These are phyloP conservation scores for Lyophyllum decastes DNA, from an alignment of 768 basidiomycete species.

Conservation along the genomic window DNA sequence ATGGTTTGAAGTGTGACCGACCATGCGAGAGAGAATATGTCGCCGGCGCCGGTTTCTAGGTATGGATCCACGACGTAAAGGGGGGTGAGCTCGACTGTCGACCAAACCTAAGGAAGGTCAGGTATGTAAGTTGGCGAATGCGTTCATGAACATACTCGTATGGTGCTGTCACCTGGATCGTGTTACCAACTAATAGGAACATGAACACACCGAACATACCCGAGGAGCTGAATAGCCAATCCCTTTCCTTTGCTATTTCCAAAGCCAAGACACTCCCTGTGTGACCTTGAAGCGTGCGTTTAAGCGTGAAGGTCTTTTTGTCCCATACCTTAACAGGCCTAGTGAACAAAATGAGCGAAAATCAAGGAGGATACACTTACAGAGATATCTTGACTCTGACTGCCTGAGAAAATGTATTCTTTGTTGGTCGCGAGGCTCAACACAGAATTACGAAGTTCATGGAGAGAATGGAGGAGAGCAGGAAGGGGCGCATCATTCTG, in stretches of 20 bases:
- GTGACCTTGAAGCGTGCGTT: slow-evolving; percentile 75
- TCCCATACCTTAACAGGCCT: slow-evolving; percentile 79
- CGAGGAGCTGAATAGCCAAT: slow-evolving; percentile 90
- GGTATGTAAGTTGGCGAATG: not conserved
- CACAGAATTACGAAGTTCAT: slow-evolving; percentile 68
- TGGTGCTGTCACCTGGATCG: slow-evolving; percentile 77
- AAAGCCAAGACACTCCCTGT: slow-evolving; percentile 83
- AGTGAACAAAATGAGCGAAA: not conserved
- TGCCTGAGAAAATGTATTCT: slow-evolving; percentile 79
- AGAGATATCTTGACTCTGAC: slow-evolving; percentile 74
- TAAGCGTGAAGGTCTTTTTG: slow-evolving; percentile 66
- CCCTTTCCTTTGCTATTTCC: slow-evolving; percentile 70
- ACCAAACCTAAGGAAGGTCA: slow-evolving; percentile 68
- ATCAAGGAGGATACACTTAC: slow-evolving; percentile 38
- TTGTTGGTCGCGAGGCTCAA: slow-evolving; percentile 75
- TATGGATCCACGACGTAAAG: slow-evolving; percentile 79
- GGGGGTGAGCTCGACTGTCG: slow-evolving; percentile 61
- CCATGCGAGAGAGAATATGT: slow-evolving; percentile 87
- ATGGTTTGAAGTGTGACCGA: slow-evolving; percentile 65
- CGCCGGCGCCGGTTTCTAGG: slow-evolving; percentile 79
- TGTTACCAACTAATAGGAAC: slow-evolving; percentile 4
- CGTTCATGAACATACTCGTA: slow-evolving; percentile 61
- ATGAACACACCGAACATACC: slow-evolving; percentile 43
- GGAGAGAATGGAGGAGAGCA: slow-evolving; percentile 65
- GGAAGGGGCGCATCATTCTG: slow-evolving; percentile 45